phyloP scores from a whole-genome alignment of 73 alveolate species.

The Tetrahymena elliotti region DNA sequence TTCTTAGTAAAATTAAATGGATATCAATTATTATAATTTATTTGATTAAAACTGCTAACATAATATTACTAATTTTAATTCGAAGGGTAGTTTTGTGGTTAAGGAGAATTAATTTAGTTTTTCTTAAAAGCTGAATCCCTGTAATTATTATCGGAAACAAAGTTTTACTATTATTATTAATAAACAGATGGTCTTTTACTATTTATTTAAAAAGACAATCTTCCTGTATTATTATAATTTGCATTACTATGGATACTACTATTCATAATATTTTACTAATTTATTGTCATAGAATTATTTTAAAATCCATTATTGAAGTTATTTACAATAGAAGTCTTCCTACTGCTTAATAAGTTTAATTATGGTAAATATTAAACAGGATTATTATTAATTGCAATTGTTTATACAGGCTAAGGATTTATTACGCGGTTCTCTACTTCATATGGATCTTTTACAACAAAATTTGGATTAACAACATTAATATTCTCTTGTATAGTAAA shows the following conservation, averaged over 20 bases:
- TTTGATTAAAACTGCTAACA: background rate
- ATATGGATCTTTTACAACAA: background rate
- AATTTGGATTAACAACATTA: background rate
- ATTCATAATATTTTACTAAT: background rate
- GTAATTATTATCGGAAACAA: background rate
- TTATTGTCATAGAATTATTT: background rate
- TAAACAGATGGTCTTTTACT: background rate
- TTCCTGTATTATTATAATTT: background rate
- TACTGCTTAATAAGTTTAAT: background rate
- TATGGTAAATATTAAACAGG: background rate
- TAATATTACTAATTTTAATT: background rate
- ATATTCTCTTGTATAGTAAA: background rate
- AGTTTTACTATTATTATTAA: background rate
- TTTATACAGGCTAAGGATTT: background rate
- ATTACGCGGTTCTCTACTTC: background rate
- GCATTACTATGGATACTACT: background rate
- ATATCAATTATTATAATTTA: background rate
- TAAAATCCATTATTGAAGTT: background rate
- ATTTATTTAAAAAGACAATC: background rate
- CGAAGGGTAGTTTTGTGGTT: background rate
- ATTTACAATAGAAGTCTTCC: background rate
- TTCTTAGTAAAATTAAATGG: background rate
- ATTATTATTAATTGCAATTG: background rate
- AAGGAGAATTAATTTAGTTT: background rate
- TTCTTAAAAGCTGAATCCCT: background rate